phyloP scores from a whole-genome alignment of 1,284 basidiomycete genomes.

The Athelia sp. region DNA sequence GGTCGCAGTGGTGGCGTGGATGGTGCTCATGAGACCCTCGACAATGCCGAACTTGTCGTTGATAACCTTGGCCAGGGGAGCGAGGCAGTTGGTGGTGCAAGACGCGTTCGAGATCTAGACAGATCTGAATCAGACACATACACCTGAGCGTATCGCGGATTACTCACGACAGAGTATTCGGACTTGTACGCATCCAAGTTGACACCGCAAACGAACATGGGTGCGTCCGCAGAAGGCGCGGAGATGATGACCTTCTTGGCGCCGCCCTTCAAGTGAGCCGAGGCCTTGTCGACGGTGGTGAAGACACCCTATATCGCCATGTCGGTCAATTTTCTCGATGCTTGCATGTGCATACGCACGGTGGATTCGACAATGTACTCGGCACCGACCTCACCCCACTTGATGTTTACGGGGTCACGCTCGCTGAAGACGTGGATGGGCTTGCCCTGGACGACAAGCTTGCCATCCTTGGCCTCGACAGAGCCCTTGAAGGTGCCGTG shows the following conservation, averaged over 20 bases:
- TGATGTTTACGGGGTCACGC: slow-evolving; percentile 85
- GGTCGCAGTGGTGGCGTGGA: slow-evolving; percentile 95
- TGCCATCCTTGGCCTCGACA: slow-evolving; percentile 82
- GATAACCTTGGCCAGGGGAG: slow-evolving; percentile 97
- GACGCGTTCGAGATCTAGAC: slow-evolving; percentile 93
- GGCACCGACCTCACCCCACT: slow-evolving; percentile 80
- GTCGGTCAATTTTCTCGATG: neutral
- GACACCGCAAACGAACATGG: slow-evolving; percentile 97
- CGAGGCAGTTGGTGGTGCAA: slow-evolving; percentile 99
- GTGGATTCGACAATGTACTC: slow-evolving; percentile 98
- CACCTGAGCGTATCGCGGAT: neutral
- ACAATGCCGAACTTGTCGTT: slow-evolving; percentile 94
- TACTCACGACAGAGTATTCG: slow-evolving; percentile 79
- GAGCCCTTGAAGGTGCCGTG: slow-evolving; percentile 94
- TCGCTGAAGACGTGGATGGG: slow-evolving; percentile 81
- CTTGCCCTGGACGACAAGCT: slow-evolving; percentile 86
- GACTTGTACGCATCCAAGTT: slow-evolving; percentile 95
- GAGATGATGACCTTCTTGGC: slow-evolving; percentile 99
- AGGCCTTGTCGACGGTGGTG: slow-evolving; percentile 90
- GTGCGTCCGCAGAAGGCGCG: slow-evolving; percentile 96
- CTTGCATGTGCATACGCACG: slow-evolving; percentile 33
- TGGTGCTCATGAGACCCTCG: slow-evolving; percentile 98
- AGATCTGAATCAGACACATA: slow-evolving; percentile 5
- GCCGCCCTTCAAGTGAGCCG: slow-evolving; percentile 95
- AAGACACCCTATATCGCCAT: slow-evolving; percentile 84